Evolutionary conservation across 2,329 filamentous ascomycete species (phyloP).

Genomic region (Talaromyces sp.): DNA sequence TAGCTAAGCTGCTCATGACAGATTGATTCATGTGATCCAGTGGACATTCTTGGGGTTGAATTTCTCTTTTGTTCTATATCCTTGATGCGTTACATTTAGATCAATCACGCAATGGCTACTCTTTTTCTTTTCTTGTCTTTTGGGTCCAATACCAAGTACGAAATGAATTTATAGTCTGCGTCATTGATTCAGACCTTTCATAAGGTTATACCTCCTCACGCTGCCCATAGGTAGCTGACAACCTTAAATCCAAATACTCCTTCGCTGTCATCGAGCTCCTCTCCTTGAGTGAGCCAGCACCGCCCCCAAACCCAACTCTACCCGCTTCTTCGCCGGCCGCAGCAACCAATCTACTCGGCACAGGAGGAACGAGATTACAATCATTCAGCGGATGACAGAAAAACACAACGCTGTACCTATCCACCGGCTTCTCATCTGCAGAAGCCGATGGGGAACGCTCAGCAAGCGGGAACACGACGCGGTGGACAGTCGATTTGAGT

Average conservation of each 20-base stretch:
- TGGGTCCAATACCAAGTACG: background rate
- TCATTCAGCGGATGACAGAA: conserved; percentile 62
- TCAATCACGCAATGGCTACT: background rate
- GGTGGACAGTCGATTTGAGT: conserved; percentile 81
- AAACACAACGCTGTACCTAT: conserved; percentile 59
- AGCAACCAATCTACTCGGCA: conserved; percentile 52
- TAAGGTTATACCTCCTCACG: conserved; percentile 22
- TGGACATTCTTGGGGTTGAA: background rate
- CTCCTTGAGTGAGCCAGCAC: conserved; percentile 32
- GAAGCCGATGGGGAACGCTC: conserved; percentile 33
- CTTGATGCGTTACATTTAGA: conserved; percentile 18
- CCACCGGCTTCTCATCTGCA: conserved; percentile 28
- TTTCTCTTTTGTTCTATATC: conserved; percentile 20
- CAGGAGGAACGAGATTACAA: conserved; percentile 49
- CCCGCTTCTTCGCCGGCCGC: conserved; percentile 34
- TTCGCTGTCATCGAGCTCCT: conserved; percentile 52
- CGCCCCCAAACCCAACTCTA: conserved; percentile 42
- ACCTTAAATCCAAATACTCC: conserved; percentile 56
- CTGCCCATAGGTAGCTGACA: conserved; percentile 58
- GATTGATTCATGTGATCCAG: background rate
- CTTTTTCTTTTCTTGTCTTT: background rate
- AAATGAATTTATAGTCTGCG: background rate
- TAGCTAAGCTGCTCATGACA: too few relatives aligned
- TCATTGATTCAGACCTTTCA: background rate
- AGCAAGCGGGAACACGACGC: conserved; percentile 68